Conservation (phyloP, 129 eudicot genomes). For the Pulicaria dysenterica region DNA sequence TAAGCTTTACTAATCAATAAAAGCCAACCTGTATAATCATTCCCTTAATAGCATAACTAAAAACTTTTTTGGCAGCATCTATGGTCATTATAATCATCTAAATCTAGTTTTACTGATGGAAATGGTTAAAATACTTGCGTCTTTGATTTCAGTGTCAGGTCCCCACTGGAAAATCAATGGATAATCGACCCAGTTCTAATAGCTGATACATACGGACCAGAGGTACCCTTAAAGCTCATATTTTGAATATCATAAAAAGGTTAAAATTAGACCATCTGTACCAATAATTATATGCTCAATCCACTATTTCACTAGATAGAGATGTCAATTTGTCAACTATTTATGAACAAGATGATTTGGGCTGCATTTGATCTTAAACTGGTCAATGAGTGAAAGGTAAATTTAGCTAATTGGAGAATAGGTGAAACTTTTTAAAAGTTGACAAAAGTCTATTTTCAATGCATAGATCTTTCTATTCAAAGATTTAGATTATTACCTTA, state of each 20-base stretch:
- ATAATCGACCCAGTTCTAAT: conserved; percentile 83
- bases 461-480: not conserved
- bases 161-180: conserved; percentile 76
- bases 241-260: not conserved
- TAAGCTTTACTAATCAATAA: conserved; percentile 7
- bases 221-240: conserved; percentile 43
- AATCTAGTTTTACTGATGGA: not conserved
- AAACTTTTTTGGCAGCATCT: not conserved
- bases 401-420: too few species aligned
- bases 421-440: too few species aligned
- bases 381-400: too few species aligned
- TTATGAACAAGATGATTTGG: too few species aligned
- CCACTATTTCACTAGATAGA: too few species aligned
- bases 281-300: too few species aligned
- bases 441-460: not conserved
- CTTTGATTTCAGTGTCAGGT: conserved; percentile 63
- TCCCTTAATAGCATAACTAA: not conserved
- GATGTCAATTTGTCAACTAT: too few species aligned
- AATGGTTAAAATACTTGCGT: conserved; percentile 21
- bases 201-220: conserved; percentile 80
- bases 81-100: conserved; percentile 16
- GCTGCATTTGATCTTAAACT: too few species aligned
- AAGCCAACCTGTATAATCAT: not conserved
- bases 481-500: not conserved
- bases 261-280: too few species aligned